phyloP scores from a whole-genome alignment of 1,284 basidiomycete genomes.

The Marasmius tenuissimus region DNA sequence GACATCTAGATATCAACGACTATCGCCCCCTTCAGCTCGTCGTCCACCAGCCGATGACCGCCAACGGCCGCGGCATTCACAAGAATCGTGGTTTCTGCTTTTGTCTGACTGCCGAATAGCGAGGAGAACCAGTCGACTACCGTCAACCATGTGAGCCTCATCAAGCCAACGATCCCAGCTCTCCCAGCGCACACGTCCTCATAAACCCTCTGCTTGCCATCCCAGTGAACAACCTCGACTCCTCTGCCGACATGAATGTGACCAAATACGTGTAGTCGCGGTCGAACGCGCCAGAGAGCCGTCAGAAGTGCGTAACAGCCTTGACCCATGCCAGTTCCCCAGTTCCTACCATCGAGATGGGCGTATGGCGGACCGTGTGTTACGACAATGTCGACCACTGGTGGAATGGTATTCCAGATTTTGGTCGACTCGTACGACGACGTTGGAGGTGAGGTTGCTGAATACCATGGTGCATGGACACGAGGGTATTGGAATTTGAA shows the following conservation, averaged over 20 bases:
- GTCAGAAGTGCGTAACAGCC: slow-evolving; percentile 30
- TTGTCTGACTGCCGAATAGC: not conserved
- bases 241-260: slow-evolving; percentile 41
- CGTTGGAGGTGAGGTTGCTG: not conserved
- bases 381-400: slow-evolving; percentile 36
- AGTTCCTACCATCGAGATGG: slow-evolving; percentile 28
- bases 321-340: slow-evolving; percentile 14
- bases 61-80: slow-evolving; percentile 30
- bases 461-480: not conserved
- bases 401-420: slow-evolving; percentile 26
- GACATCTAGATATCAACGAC: not conserved
- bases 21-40: slow-evolving; percentile 5
- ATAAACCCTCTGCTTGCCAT: slow-evolving; percentile 26
- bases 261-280: slow-evolving; percentile 39
- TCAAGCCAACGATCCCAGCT: slow-evolving; percentile 20
- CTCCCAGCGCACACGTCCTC: slow-evolving; percentile 26
- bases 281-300: slow-evolving; percentile 31
- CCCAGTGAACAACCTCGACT: slow-evolving; percentile 18
- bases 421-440: not conserved
- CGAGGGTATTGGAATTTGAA: slow-evolving; percentile 38
- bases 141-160: slow-evolving; percentile 17
- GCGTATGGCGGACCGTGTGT: slow-evolving; percentile 40
- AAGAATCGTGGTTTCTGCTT: slow-evolving; percentile 17
- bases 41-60: slow-evolving; percentile 18
- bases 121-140: slow-evolving; percentile 5